Base-by-base conservation (phyloP, 768 basidiomycete genomes). In the Clathrus columnatus region DNA sequence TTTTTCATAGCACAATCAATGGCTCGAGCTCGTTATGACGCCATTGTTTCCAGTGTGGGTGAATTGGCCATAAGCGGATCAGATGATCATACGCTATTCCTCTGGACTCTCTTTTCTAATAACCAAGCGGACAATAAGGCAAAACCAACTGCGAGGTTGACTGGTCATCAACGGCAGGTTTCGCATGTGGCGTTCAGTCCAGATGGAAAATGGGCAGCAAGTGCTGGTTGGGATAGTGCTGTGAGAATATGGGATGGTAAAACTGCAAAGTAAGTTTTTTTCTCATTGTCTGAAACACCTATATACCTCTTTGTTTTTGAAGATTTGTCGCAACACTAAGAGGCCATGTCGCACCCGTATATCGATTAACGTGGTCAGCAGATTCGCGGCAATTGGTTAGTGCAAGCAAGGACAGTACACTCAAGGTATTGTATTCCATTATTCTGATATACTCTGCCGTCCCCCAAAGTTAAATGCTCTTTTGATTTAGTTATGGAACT, bases 31-130 rank as follows among this genome's bases (percentile, higher is more conserved):
- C 84, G 93, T 36, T 98, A 95, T 69, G 83, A 85, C 29, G 72
- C 75, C 5, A 75, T 90, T 55, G 75, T 87, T 18, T 71, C 77
- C 27, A 75, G 65, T 14, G 71, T 69, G 0, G 85, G 91, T 10
- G 94, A 97, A 68, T 75, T 91, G 4, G 74, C 95, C 60, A 95
- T 97, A 67, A 91, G 93, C 5, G 94, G 93, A 20, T 97, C 94
- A 3, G 94, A 99, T 67, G 95, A 99, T 68, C 95, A 97, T 68
- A 99, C 95, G 0, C 82, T 97, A 49, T 97, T 94, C 79, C 79
- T 99, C 11, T 97, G 93, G 95, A 87, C 91, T 28, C 73, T 84
- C 42, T 87, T 91, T 74, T 75, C 82, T 57, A 48, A 68, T 69
- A 44, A 65, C 10, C 61, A 68, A 49, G 68, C 68, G 46, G 69